These are phyloP conservation scores for Alternaria sp. DNA, from an alignment of 2,329 filamentous ascomycete genomes.

Conservation along the genomic window DNA sequence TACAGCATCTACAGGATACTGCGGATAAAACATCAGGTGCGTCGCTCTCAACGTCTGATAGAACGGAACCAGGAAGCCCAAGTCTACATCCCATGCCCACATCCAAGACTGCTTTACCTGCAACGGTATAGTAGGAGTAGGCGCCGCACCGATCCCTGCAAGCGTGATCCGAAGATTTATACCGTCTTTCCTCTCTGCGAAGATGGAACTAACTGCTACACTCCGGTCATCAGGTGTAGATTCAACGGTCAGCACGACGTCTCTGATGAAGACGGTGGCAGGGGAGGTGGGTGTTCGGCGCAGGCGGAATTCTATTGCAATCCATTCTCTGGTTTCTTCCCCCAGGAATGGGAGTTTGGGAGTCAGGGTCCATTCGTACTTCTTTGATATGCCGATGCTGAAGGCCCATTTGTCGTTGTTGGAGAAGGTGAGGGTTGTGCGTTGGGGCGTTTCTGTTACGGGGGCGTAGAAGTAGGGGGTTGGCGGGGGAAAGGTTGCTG, in stretches of 20 bases:
- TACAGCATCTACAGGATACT: not conserved
- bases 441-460: not conserved
- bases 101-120: not conserved
- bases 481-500: not conserved
- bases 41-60: not conserved
- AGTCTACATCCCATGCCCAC: not conserved
- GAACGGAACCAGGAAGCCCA: not conserved
- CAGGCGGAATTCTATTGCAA: not conserved
- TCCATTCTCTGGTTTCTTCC: not conserved
- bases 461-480: not conserved
- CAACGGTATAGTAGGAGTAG: not conserved
- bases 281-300: not conserved
- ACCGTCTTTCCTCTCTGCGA: not conserved
- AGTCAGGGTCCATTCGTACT: not conserved
- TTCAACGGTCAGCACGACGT: not conserved
- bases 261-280: not conserved
- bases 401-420: slow-evolving; percentile 9
- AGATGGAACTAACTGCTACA: not conserved
- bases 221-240: not conserved
- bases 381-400: not conserved
- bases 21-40: not conserved
- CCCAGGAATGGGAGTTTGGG: not conserved
- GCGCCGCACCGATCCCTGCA: not conserved
- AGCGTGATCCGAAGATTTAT: not conserved
- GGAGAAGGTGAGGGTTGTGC: not conserved